These are phyloP conservation scores for Pisolithus tinctorius DNA, from an alignment of 768 basidiomycete genomes.

Conservation along the genomic window DNA sequence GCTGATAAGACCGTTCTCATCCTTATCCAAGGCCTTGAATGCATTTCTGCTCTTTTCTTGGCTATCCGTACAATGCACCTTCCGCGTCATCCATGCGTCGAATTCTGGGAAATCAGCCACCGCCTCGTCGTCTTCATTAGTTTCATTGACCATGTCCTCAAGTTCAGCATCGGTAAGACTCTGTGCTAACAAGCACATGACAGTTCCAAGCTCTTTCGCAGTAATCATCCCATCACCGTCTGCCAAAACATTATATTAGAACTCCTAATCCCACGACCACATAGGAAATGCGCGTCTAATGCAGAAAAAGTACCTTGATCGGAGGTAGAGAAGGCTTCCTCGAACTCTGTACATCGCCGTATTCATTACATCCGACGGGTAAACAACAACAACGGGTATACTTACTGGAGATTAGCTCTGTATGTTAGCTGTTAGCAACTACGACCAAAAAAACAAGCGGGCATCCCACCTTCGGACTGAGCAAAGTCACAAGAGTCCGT, in stretches of 20 bases:
- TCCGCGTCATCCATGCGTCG: constrained; percentile 77
- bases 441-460: constrained; percentile 5
- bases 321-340: constrained; percentile 97
- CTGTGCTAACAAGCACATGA: constrained; percentile 89
- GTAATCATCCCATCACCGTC: constrained; percentile 94
- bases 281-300: constrained; percentile 11
- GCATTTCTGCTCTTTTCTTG: constrained; percentile 96
- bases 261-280: not conserved
- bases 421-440: not conserved
- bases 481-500: not conserved
- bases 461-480: constrained; percentile 51
- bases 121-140: constrained; percentile 83
- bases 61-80: constrained; percentile 86
- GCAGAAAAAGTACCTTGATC: constrained; percentile 64
- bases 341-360: constrained; percentile 65
- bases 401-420: constrained; percentile 83
- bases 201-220: constrained; percentile 82
- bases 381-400: constrained; percentile 28
- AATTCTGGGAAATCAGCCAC: constrained; percentile 85
- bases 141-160: constrained; percentile 94
- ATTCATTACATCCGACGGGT: constrained; percentile 1
- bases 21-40: constrained; percentile 96
- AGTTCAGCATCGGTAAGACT: constrained; percentile 90
- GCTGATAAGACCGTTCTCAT: constrained; percentile 85
- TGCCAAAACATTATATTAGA: constrained; percentile 21